phyloP scores from a whole-genome alignment of 148 eudicot species.

The Vaccinium darrowii region DNA sequence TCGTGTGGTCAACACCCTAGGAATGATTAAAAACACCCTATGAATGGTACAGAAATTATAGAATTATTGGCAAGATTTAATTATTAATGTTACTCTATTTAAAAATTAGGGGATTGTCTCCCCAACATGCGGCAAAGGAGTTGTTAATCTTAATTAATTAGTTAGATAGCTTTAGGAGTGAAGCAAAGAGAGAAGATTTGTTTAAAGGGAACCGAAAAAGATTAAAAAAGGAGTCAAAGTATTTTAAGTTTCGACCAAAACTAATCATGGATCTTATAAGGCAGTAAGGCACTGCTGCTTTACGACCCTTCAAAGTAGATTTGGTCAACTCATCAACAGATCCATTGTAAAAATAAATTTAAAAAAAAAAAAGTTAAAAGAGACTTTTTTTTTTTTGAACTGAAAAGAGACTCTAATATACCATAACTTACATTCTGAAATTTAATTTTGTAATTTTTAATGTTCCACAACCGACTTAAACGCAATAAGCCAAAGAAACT shows the following conservation, averaged over 20 bases:
- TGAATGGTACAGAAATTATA: not conserved
- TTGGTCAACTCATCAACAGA: not conserved
- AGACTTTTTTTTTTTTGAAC: too few species aligned
- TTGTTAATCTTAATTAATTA: not conserved
- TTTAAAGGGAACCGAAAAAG: not conserved
- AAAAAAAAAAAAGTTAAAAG: too few species aligned
- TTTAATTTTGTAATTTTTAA: too few species aligned
- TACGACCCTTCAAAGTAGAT: slow-evolving; percentile 7
- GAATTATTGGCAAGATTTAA: not conserved
- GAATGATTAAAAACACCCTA: not conserved
- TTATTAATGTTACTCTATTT: not conserved
- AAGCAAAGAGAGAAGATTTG: not conserved
- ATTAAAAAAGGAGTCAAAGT: slow-evolving; percentile 13
- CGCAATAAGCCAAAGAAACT: too few species aligned
- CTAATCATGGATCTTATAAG: slow-evolving; percentile 14
- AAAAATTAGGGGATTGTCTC: slow-evolving; percentile 12
- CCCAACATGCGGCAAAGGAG: slow-evolving; percentile 18
- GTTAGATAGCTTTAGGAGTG: not conserved
- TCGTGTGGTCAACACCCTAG: slow-evolving; percentile 20
- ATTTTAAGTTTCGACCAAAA: slow-evolving; percentile 5
- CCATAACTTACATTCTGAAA: not conserved
- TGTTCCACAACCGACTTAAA: too few species aligned
- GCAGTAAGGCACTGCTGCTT: slow-evolving; percentile 6
- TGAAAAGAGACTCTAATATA: not conserved
- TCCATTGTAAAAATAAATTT: not conserved